These are phyloP conservation scores for Leishmania martiniquensis DNA, from an alignment of 208 protist genomes.

Conservation along the genomic window DNA sequence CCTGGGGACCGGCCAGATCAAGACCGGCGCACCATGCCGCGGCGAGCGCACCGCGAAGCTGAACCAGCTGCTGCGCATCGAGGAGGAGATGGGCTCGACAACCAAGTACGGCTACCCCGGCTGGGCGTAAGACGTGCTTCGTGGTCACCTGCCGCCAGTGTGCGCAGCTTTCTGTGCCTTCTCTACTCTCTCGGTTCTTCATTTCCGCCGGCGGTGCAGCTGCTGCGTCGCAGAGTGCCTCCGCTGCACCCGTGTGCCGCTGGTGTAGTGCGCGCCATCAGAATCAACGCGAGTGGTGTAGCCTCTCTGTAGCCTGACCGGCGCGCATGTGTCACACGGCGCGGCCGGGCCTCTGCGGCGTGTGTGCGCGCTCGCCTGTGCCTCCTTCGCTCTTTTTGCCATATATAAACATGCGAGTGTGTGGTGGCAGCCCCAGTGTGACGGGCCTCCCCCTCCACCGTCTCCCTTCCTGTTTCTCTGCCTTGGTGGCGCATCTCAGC, in stretches of 20 bases:
- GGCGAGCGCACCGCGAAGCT: slow-evolving; percentile 98
- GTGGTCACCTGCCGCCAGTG: neutral
- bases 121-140: slow-evolving; percentile 46
- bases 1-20: slow-evolving; percentile 97
- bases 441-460: too few species aligned
- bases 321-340: neutral
- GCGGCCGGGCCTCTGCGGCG: neutral
- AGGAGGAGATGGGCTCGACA: slow-evolving; percentile 92
- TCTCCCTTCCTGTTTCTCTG: too few species aligned
- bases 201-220: neutral
- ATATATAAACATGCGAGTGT: neutral
- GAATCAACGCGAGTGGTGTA: neutral
- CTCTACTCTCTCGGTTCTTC: neutral
- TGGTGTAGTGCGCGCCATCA: neutral
- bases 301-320: neutral
- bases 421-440: too few species aligned
- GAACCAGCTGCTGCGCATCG: slow-evolving; percentile 99
- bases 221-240: neutral
- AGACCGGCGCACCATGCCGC: slow-evolving; percentile 99
- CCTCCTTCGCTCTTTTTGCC: too few species aligned
- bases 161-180: neutral
- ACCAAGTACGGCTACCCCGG: slow-evolving; percentile 82
- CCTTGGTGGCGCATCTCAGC: too few species aligned
- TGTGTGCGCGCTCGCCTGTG: neutral
- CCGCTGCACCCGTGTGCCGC: neutral